Percentiles rank a stretch among this genome's conserved stretches.
These are phyloP conservation scores for Vitis labrusca DNA, from an alignment of 164 flowering plant species.

Conservation along the genomic window DNA sequence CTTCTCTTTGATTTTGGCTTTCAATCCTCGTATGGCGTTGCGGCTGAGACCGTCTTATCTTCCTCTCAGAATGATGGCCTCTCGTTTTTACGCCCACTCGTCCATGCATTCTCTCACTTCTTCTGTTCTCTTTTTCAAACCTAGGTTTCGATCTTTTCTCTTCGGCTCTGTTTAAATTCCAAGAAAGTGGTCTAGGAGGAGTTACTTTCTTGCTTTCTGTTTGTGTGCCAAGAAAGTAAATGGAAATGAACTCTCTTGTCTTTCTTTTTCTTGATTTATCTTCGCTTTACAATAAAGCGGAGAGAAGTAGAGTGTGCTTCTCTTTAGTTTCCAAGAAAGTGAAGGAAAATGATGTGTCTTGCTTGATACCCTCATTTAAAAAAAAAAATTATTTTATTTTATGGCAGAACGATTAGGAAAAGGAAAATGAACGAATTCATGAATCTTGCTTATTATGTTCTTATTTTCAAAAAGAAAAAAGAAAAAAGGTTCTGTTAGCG, in stretches of 20 bases:
- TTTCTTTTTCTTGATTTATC: no score
- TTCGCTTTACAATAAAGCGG: no score
- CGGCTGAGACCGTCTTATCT: conserved; percentile 31
- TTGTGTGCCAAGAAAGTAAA: neutral
- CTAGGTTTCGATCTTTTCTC: neutral
- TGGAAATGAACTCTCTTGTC: neutral
- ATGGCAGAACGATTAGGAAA: no score
- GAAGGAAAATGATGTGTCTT: neutral
- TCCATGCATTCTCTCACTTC: conserved; percentile 16
- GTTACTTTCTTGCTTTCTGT: neutral
- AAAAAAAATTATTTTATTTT: no score
- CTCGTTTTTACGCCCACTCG: conserved; percentile 36
- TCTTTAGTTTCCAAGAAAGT: neutral
- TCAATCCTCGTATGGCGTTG: conserved; percentile 34
- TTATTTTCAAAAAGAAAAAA: no score
- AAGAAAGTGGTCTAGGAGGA: no score
- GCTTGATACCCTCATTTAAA: neutral
- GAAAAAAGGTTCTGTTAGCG: no score
- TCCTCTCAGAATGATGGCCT: conserved; percentile 42
- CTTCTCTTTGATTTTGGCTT: no score
- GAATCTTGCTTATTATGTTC: no score
- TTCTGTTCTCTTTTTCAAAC: conserved; percentile 6
- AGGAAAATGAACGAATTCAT: no score
- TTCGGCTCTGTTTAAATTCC: neutral
- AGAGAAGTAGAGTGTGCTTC: no score